Evolutionary conservation across 345 rosid species (phyloP).

Genomic region (Angophora floribunda): DNA sequence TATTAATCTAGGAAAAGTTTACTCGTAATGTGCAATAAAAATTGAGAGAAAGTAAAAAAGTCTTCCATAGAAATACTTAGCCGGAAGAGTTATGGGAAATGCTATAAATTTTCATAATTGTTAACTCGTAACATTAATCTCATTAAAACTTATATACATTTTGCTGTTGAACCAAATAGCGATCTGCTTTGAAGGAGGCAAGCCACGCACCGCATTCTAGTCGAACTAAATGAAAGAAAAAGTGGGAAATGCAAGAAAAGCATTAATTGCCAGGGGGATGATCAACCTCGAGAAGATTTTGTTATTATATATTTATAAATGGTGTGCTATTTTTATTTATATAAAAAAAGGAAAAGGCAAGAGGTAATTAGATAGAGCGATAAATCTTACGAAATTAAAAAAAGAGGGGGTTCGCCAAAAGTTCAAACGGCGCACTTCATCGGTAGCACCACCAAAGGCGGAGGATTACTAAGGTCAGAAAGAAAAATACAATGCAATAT

Average conservation of each 20-base stretch:
- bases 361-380: background rate
- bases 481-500: background rate
- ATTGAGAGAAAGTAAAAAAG: background rate
- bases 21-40: background rate
- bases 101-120: background rate
- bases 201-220: background rate
- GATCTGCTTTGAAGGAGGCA: background rate
- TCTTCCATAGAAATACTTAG: background rate
- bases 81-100: background rate
- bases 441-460: background rate
- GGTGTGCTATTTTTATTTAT: background rate
- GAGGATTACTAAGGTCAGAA: background rate
- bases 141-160: background rate
- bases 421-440: background rate
- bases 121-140: background rate
- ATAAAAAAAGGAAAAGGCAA: background rate
- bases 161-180: background rate
- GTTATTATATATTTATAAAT: background rate
- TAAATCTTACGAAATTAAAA: background rate
- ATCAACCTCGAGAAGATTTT: background rate
- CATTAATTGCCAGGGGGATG: background rate
- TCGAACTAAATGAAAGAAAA: background rate
- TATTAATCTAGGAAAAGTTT: too few relatives aligned
- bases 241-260: background rate
- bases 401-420: background rate